Evolutionary conservation across 371 early-diverging fungal species (phyloP).

Genomic region (Fennellomyces sp.): DNA sequence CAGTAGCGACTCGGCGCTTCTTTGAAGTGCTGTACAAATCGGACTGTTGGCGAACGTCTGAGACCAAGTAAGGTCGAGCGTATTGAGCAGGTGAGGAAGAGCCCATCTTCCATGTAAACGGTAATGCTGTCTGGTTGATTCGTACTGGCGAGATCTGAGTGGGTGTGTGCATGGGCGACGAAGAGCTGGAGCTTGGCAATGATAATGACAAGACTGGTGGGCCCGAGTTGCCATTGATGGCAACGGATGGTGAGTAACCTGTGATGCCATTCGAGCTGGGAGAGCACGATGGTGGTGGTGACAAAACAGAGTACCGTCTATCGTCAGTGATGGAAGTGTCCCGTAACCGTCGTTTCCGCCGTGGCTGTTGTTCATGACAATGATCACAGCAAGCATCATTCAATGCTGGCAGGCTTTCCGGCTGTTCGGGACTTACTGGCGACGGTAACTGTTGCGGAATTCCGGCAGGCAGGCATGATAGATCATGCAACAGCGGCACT

Average conservation of each 20-base stretch:
- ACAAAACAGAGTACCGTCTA: neutral
- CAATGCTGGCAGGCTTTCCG: neutral
- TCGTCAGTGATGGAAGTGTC: neutral
- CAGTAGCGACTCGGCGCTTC: neutral
- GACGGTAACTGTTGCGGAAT: conserved; percentile 1
- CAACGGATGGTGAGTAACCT: conserved; percentile 1
- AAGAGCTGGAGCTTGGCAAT: conserved; percentile 41
- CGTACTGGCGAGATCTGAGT: conserved; percentile 40
- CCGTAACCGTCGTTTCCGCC: conserved; percentile 14
- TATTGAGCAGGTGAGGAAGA: neutral
- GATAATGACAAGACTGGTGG: conserved; percentile 37
- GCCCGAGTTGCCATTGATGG: conserved; percentile 8
- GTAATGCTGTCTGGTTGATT: neutral
- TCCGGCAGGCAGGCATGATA: conserved; percentile 8
- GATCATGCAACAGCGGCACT: conserved; percentile 8
- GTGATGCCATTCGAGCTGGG: conserved; percentile 19
- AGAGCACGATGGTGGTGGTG: conserved; percentile 9
- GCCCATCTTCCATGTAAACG: conserved; percentile 13
- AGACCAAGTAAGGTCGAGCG: neutral
- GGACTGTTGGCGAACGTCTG: neutral
- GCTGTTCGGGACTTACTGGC: conserved; percentile 2
- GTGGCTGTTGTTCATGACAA: neutral
- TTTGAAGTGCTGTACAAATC: neutral
- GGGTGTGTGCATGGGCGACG: conserved; percentile 50
- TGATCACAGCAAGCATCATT: neutral